phyloP scores from a whole-genome alignment of 352 stramenopile species.

The Phytophthora constricta region DNA sequence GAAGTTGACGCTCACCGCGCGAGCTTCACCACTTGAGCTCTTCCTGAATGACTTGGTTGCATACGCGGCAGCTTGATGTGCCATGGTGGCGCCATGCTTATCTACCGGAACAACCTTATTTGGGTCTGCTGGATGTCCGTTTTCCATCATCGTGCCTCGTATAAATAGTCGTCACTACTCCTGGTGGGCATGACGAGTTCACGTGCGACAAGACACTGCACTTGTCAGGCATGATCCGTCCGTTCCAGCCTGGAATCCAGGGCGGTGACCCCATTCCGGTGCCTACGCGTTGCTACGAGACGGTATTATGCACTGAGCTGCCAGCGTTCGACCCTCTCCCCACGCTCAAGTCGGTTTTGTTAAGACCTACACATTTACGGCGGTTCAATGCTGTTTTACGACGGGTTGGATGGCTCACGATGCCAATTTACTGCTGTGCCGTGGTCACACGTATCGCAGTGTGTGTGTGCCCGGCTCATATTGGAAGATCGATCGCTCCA shows the following conservation, averaged over 20 bases:
- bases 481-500: constrained; percentile 15
- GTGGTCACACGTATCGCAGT: constrained; percentile 21
- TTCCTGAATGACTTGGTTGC: too few relatives aligned
- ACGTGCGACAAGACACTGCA: not conserved
- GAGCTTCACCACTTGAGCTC: too few relatives aligned
- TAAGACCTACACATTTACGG: constrained; percentile 9
- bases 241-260: too few relatives aligned
- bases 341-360: constrained; percentile 24
- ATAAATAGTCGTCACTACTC: not conserved
- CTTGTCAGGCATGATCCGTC: constrained; percentile 27
- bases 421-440: constrained; percentile 35
- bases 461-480: constrained; percentile 16
- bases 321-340: constrained; percentile 31
- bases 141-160: not conserved
- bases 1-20: too few relatives aligned
- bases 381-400: constrained; percentile 24
- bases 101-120: not conserved
- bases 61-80: too few relatives aligned
- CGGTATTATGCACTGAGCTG: constrained; percentile 27
- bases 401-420: constrained; percentile 28
- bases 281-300: constrained; percentile 23
- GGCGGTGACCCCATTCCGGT: constrained; percentile 2
- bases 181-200: not conserved
- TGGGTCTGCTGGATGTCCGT: not conserved
- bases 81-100: too few relatives aligned